Evolutionary conservation across 2,329 filamentous ascomycete species (phyloP).

Genomic region (Aspergillus vadensis): DNA sequence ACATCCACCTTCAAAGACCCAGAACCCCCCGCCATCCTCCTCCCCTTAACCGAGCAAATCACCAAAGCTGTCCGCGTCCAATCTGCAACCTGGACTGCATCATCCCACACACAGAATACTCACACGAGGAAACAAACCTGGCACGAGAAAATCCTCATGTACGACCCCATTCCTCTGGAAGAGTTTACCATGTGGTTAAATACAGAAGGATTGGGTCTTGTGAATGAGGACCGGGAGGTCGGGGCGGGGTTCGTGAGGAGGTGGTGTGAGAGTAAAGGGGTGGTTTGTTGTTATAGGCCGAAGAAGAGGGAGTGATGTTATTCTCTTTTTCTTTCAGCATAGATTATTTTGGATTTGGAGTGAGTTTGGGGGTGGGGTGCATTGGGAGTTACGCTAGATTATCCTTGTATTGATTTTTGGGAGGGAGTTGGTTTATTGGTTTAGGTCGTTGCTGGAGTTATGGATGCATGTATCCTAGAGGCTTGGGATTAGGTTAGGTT

Average conservation of each 20-base stretch:
- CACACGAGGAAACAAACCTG: slow-evolving; percentile 56
- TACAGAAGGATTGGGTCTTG: slow-evolving; percentile 62
- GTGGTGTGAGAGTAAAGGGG: slow-evolving; percentile 86
- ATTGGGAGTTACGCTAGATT: neutral
- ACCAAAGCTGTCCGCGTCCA: slow-evolving; percentile 51
- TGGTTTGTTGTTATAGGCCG: slow-evolving; percentile 70
- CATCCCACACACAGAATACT: slow-evolving; percentile 33
- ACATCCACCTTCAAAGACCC: neutral
- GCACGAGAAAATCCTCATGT: slow-evolving; percentile 92
- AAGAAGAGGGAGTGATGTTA: neutral
- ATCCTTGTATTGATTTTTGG: neutral
- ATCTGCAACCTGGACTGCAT: slow-evolving; percentile 31
- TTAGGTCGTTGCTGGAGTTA: neutral
- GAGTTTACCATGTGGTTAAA: slow-evolving; percentile 85
- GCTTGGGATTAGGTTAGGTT: neutral
- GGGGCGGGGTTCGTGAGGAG: slow-evolving; percentile 69
- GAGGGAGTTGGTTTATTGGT: neutral
- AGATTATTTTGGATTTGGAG: too few relatives aligned
- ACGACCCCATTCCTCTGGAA: slow-evolving; percentile 86
- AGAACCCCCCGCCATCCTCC: slow-evolving; percentile 21
- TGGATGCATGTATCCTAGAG: neutral
- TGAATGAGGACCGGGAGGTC: slow-evolving; percentile 68
- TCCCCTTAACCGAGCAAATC: slow-evolving; percentile 51
- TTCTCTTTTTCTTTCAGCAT: too few relatives aligned
- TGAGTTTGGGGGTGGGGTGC: neutral